Percentiles rank a stretch among this genome's conserved stretches.
Conservation (phyloP, 2,329 filamentous ascomycete genomes). For the Colletotrichum spinosum region DNA sequence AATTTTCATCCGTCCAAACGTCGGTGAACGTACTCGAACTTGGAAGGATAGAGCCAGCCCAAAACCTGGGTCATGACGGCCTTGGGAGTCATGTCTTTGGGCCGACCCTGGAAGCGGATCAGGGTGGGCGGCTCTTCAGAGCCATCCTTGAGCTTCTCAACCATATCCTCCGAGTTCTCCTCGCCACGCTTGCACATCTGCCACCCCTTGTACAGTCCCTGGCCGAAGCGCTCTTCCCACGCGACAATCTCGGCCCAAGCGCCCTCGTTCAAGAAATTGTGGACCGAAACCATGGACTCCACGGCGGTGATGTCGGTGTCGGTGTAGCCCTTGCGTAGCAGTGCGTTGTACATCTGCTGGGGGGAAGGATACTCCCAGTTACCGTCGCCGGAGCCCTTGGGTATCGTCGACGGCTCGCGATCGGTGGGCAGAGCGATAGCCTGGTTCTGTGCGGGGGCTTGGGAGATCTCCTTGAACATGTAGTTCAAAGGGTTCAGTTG, state of each 20-base stretch:
- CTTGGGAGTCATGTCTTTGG: constrained; percentile 91
- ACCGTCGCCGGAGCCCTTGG: constrained; percentile 80
- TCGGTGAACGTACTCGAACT: constrained; percentile 73
- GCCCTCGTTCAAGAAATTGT: constrained; percentile 98
- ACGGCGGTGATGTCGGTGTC: constrained; percentile 95
- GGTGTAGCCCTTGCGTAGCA: constrained; percentile 94
- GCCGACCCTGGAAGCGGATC: constrained; percentile 88
- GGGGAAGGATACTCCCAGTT: constrained; percentile 99
- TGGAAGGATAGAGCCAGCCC: constrained; percentile 81
- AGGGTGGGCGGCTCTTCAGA: constrained; percentile 75
- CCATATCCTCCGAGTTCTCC: constrained; percentile 63
- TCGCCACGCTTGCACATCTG: constrained; percentile 80
- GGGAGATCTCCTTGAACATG: constrained; percentile 91
- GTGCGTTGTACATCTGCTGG: constrained; percentile 99
- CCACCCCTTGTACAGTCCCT: constrained; percentile 79
- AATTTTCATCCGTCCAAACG: not conserved
- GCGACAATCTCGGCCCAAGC: constrained; percentile 95
- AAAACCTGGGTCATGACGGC: constrained; percentile 85
- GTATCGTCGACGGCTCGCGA: constrained; percentile 89
- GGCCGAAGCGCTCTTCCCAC: constrained; percentile 89
- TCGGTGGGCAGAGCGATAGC: constrained; percentile 79
- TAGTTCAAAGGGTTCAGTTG: constrained; percentile 84
- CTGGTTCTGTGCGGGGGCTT: constrained; percentile 81
- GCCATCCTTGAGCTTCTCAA: constrained; percentile 64
- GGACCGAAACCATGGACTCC: constrained; percentile 95